A percentile compares a stretch with the other conserved stretches of the same genome.
Evolutionary conservation across 345 rosid genomes (phyloP).

Genomic region (Hibiscus syriacus): DNA sequence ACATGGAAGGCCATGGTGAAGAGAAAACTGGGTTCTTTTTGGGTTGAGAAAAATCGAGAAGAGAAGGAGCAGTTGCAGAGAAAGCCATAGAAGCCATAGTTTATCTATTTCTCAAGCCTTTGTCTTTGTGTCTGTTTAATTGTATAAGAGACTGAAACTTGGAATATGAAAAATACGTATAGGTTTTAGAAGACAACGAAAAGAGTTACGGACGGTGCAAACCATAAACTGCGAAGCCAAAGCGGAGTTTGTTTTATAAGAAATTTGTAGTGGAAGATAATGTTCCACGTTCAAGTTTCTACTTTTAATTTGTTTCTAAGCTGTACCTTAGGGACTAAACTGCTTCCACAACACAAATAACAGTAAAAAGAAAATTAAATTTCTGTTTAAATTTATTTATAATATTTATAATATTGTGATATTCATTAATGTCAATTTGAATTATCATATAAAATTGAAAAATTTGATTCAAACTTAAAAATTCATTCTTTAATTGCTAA

Average conservation of each 20-base stretch:
- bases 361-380: no score
- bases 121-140: neutral
- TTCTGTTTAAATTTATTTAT: no score
- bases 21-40: constrained; percentile 9
- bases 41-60: constrained; percentile 17
- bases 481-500: no score
- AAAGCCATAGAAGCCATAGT: constrained; percentile 38
- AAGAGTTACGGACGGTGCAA: neutral
- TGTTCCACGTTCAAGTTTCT: constrained; percentile 13
- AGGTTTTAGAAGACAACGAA: neutral
- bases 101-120: neutral
- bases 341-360: no score
- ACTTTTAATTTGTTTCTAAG: no score
- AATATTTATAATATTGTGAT: no score
- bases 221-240: neutral
- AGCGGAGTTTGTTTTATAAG: neutral
- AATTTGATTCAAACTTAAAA: no score
- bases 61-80: constrained; percentile 27
- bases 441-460: no score
- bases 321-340: no score
- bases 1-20: constrained; percentile 24
- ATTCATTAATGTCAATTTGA: no score
- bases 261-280: constrained; percentile 7
- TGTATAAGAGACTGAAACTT: neutral
- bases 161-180: no score